phyloP scores from a whole-genome alignment of 169 alveolate genomes.

The Cystoisospora suis region DNA sequence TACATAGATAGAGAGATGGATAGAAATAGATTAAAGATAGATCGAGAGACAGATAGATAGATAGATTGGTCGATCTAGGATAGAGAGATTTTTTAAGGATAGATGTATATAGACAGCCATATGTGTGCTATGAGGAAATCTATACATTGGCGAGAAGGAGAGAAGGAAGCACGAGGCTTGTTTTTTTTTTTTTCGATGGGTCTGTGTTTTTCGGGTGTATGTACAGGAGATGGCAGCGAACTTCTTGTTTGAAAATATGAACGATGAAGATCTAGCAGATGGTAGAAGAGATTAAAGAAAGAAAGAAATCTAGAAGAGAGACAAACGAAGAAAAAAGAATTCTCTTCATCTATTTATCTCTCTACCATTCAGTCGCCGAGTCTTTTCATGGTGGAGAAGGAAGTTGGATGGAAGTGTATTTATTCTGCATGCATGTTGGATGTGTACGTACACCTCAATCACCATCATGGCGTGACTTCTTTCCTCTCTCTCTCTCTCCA shows the following conservation, averaged over 20 bases:
- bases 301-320: no score
- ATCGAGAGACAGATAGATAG: not conserved
- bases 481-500: no score
- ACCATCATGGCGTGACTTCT: no score
- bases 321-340: no score
- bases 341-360: no score
- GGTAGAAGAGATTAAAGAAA: not conserved
- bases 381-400: no score
- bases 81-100: not conserved
- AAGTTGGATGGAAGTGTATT: no score
- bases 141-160: not conserved
- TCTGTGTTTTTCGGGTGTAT: not conserved
- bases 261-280: slow-evolving; percentile 68
- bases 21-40: not conserved
- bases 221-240: slow-evolving; percentile 85
- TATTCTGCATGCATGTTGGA: no score
- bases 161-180: not conserved
- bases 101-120: not conserved
- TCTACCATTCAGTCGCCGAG: no score
- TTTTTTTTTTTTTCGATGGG: not conserved
- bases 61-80: not conserved
- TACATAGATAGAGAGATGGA: not conserved
- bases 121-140: not conserved
- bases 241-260: slow-evolving; percentile 82
- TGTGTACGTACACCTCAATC: no score